Evolutionary conservation across 208 protist genomes (phyloP), one percentile per base, ranked within the genome.

Genomic region (Leishmania tarentolae): DNA sequence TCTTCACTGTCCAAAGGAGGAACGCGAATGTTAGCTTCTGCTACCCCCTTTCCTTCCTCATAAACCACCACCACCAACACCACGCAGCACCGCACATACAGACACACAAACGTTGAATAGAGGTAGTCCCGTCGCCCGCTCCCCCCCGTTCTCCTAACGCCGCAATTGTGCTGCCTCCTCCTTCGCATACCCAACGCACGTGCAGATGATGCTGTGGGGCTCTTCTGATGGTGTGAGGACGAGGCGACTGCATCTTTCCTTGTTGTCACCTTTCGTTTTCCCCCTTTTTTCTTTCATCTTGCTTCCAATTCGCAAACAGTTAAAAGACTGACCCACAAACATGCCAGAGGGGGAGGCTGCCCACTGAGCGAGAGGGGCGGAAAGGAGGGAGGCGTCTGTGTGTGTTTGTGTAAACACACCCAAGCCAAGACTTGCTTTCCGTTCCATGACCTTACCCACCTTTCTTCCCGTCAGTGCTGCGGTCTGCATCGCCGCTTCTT

Each of bases 61-160:
- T 66, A 31, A 3, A 19, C 59, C n/a, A 15, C n/a, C 59, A 37
- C 6, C 50, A 53, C 50, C n/a, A 66, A 24, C 59, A 63, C 57
- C 28, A n/a, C 59, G n/a, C 59, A 66, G 59, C 56, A 46, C 42
- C 52, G 19, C 73, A 76, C 56, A 76, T 7, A n/a, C 56, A 76
- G 24, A n/a, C 47, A 63, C 46, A 50, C 31, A 57, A 15, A 59
- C 17, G 17, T 37, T 56, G 31, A 17, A 42, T 57, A 24, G 42
- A 42, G 57, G 59, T 35, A 66, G 59, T 13, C 11, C 59, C 4
- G 59, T 66, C n/a, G 24, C 59, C 59, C n/a, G 9, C n/a, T 17
- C n/a, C 3, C 59, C 59, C n/a, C 59, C 15, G 19, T 17, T 11
- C n/a, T 37, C 59, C 56, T n/a, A 31, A 61, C 4, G 24, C 56